Conservation (phyloP, 129 eudicot species). For the Silybum marianum region DNA sequence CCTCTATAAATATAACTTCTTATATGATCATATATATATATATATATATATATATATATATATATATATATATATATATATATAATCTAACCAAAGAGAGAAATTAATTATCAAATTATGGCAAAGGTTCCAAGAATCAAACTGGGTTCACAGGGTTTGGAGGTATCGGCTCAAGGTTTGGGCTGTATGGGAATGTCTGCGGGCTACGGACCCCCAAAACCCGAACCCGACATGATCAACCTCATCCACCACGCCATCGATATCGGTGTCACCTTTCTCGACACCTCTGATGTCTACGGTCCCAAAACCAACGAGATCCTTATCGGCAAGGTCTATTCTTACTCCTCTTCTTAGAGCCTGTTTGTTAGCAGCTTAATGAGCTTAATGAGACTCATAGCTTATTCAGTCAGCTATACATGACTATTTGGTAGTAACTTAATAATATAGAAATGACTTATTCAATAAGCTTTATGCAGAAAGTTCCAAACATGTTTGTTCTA, state of each 20-base stretch:
- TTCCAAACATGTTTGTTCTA: too few relatives aligned
- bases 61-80: too few relatives aligned
- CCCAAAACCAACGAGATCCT: slow-evolving; percentile 52
- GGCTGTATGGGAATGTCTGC: slow-evolving; percentile 56
- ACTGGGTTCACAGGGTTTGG: slow-evolving; percentile 12
- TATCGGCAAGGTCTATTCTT: slow-evolving; percentile 36
- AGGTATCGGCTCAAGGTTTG: slow-evolving; percentile 17
- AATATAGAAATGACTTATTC: too few relatives aligned
- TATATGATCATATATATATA: not conserved
- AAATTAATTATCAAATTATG: not conserved
- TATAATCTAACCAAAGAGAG: not conserved
- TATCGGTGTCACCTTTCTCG: slow-evolving; percentile 47
- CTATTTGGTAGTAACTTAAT: too few relatives aligned
- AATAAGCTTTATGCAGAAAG: too few relatives aligned
- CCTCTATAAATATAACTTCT: not conserved
- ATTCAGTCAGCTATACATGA: too few relatives aligned
- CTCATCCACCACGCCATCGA: slow-evolving; percentile 51
- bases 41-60: too few relatives aligned
- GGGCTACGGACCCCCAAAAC: slow-evolving; percentile 43
- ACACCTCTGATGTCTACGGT: slow-evolving; percentile 53
- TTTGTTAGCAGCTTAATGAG: too few relatives aligned
- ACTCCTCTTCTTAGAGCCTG: not conserved
- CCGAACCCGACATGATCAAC: slow-evolving; percentile 40
- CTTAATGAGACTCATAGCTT: too few relatives aligned
- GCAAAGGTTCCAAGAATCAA: slow-evolving; percentile 3